phyloP scores from a whole-genome alignment of 2,329 filamentous ascomycete species.

The Fusarium tanahbumbuense region DNA sequence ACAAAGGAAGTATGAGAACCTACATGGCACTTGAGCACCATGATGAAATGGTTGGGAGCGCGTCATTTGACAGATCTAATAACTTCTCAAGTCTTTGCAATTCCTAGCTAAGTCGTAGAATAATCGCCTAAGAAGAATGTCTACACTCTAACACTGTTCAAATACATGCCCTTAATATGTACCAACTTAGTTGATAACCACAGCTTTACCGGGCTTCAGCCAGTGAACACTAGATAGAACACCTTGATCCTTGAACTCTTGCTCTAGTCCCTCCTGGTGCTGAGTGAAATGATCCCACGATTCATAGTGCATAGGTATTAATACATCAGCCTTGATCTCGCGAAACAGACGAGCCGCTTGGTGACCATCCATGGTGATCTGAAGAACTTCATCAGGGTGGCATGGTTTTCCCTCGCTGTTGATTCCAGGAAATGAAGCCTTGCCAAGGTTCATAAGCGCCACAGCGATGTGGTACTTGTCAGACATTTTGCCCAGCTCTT shows the following conservation, averaged over 20 bases:
- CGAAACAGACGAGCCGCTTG: conserved; percentile 7
- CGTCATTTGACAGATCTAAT: background rate
- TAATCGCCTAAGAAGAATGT: too few relatives aligned
- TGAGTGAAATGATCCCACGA: conserved; percentile 16
- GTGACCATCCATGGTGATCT: conserved; percentile 17
- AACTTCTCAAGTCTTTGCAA: fast-evolving
- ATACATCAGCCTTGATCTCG: background rate
- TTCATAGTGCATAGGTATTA: conserved; percentile 23
- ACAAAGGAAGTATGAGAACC: too few relatives aligned
- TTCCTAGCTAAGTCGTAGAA: background rate
- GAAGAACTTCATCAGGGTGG: background rate
- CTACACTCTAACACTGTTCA: background rate
- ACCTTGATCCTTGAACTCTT: background rate
- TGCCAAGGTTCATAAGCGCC: conserved; percentile 5
- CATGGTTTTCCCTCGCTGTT: background rate
- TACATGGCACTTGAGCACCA: too few relatives aligned
- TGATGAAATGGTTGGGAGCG: too few relatives aligned
- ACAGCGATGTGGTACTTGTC: conserved; percentile 1
- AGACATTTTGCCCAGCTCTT: background rate
- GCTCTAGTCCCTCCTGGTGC: background rate
- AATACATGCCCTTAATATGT: background rate
- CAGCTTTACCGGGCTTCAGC: background rate
- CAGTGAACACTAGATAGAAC: background rate
- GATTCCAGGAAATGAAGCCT: background rate
- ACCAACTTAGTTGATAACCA: background rate